Evolutionary conservation across 1,284 basidiomycete genomes (phyloP), one percentile per base, ranked within the genome.

Genomic region (Apiotrichum brassicae): DNA sequence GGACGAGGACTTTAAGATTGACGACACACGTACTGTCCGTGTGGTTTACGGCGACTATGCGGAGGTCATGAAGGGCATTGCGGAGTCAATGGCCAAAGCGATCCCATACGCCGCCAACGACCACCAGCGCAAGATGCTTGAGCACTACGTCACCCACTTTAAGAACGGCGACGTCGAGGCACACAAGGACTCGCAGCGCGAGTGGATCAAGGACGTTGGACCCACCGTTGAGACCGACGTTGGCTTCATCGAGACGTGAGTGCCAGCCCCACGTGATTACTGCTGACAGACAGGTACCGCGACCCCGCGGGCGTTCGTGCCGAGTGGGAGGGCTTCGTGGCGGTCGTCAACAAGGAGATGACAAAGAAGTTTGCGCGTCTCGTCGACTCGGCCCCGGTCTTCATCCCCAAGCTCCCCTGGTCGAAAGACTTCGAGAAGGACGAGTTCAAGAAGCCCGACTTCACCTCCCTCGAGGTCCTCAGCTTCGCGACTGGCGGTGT

Each of bases 271-370:
- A 6, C 16, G 5, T 22, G 13, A n/a, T 34, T 12, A 11, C 5
- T 12, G 25, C 26, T 42, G 26, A 32, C 40, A 30, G 1, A 23
- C 40, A 42, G 40, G 5, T 52, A 54, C 47, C 48, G 46, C 24
- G 87, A 91, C 64, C 88, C 87, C 7, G 64, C 61, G 12, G 70
- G 71, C 1, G 61, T 62, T 2, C 58, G 70, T 6, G 87, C 87
- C 0, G 87, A 90, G 67, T 90, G 86, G 86, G 86, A 90, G 79
- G 87, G 86, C 30, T 91, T 91, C 68, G 87, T 86, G 25, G 87
- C 87, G 6, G 84, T 89, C 57, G 88, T 91, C 43, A 81, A 90
- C 76, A 90, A 90, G 72, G 74, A 80, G 53, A 77, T 87, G 46
- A 86, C 85, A 59, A 81, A 81, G 8, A 88, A 87, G 72, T 91